Conservation (phyloP, 2,329 filamentous ascomycete species). For the Dothiorella sarmentorum region DNA sequence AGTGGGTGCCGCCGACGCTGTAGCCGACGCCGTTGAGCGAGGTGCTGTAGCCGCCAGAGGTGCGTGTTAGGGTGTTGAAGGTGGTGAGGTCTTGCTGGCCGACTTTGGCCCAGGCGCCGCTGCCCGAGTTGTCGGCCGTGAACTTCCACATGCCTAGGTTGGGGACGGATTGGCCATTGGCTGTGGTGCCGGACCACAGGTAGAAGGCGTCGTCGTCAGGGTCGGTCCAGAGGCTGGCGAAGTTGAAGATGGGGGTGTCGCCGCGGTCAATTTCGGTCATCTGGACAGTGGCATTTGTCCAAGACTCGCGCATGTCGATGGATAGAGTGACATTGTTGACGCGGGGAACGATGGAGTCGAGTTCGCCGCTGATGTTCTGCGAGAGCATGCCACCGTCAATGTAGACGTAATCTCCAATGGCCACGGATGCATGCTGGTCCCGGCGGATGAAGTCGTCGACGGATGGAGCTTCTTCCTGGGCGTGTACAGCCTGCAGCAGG, state of each 20-base stretch:
- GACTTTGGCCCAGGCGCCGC: neutral
- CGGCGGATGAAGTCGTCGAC: neutral
- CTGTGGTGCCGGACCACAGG: neutral
- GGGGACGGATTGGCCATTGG: neutral
- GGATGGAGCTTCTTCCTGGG: neutral
- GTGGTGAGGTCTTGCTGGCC: neutral
- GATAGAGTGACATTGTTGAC: neutral
- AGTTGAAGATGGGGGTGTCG: neutral
- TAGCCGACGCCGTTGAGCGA: neutral
- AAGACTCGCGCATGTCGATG: conserved; percentile 5
- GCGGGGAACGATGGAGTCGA: neutral
- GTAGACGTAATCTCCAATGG: conserved; percentile 1
- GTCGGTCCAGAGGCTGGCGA: neutral
- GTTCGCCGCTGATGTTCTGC: neutral
- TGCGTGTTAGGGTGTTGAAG: conserved; percentile 6
- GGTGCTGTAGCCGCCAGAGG: neutral
- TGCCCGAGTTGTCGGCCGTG: neutral
- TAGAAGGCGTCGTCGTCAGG: neutral
- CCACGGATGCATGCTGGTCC: neutral
- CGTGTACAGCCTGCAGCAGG: neutral
- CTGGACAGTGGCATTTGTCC: conserved; percentile 4
- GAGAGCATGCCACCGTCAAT: neutral
- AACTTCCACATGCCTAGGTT: conserved; percentile 1
- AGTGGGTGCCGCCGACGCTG: neutral
- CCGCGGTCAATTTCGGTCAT: neutral